A percentile compares a stretch with the other conserved stretches of the same genome.
These are phyloP conservation scores for Carex cristatella DNA, from an alignment of 176 grass and related monocot species.

Conservation along the genomic window DNA sequence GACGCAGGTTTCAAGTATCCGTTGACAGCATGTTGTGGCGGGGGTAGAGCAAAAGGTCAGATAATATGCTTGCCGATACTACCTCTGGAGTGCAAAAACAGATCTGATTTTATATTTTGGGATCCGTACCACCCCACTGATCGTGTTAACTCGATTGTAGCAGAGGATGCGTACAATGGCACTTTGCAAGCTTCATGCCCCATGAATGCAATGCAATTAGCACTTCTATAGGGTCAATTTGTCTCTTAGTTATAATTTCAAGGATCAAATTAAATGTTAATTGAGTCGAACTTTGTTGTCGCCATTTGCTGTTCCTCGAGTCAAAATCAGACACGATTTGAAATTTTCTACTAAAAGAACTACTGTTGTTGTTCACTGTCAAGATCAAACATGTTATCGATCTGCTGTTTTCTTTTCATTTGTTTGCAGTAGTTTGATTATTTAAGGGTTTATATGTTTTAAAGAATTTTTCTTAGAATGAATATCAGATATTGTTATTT, in stretches of 20 bases:
- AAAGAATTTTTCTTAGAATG: background rate
- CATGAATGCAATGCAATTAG: slow-evolving; percentile 16
- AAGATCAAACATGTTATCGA: background rate
- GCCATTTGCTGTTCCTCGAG: background rate
- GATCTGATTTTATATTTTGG: slow-evolving; percentile 32
- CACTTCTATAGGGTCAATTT: background rate
- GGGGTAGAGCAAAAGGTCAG: slow-evolving; percentile 34
- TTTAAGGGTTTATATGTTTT: background rate
- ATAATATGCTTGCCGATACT: slow-evolving; percentile 34
- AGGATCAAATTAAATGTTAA: background rate
- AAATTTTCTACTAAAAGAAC: background rate
- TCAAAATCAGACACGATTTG: background rate
- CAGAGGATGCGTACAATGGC: slow-evolving; percentile 7
- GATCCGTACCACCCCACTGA: slow-evolving; percentile 39
- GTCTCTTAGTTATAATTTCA: background rate
- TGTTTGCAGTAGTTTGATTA: background rate
- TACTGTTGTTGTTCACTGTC: background rate
- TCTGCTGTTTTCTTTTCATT: background rate
- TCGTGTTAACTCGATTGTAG: slow-evolving; percentile 19
- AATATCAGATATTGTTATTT: background rate
- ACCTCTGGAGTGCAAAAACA: slow-evolving; percentile 19
- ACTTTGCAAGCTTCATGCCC: slow-evolving; percentile 13
- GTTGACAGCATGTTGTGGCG: slow-evolving; percentile 34
- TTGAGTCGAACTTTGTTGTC: background rate
- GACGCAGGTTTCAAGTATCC: slow-evolving; percentile 34